Evolutionary conservation across 1,139 yeast species (phyloP), one percentile per base, ranked within the genome.

Genomic region (Zygosaccharomyces pseudobailii): DNA sequence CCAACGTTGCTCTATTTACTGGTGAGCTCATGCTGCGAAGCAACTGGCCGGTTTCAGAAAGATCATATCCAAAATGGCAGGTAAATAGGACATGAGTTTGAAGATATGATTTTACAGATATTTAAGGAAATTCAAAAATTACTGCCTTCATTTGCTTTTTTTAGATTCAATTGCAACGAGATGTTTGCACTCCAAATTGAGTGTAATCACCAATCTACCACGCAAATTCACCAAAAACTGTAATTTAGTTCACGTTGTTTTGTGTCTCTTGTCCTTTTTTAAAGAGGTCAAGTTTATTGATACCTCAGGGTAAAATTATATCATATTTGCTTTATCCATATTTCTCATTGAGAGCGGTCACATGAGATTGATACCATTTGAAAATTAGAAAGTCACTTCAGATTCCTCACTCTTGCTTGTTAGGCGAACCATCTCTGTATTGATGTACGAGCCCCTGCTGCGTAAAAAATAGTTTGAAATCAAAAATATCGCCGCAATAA

Each of bases 401-500:
- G 27, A 24, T 24, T 24, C 27, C 27, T 24, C 27, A 24, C 27
- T 24, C 27, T 24, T 24, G 27, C 27, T 6, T 6, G 27, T 24
- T 24, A 24, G 27, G 27, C 27, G 27, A 24, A 24, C 27, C 7
- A 8, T 24, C 8, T 24, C 27, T 6, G 27, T 24, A 24, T 24
- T 24, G 27, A 24, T 24, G 27, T 24, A 24, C 7, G 27, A 24
- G 27, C 27, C 27, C 8, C 27, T 24, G 27, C 27, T 24, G 27
- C 27, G n/a, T 23, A 41, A 22, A 23, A 41, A 41, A 24, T 41
- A 41, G 30, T 41, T 41, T 23, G 43, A 41, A 41, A 41, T 4
- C 21, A 39, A 25, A 13, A 39, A 17, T 17, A 17, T 17, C 17
- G 35, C 42, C 17, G 42, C 20, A 17, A 39, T 23, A 17, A 39